Evolutionary conservation across 129 eudicot genomes (phyloP), one percentile per base, ranked within the genome.

Genomic region (Silybum marianum): DNA sequence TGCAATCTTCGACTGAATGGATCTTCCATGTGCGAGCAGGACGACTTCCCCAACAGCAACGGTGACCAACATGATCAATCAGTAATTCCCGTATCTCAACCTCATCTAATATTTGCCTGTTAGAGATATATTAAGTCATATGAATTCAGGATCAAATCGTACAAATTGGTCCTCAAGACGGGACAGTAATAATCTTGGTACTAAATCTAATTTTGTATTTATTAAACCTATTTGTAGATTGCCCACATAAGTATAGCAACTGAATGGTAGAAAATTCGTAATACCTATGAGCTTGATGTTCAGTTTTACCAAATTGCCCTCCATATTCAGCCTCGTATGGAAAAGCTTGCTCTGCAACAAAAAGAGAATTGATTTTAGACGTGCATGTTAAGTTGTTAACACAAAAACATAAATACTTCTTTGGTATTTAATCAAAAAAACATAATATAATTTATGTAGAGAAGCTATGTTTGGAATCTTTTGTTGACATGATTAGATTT

Each of bases 1-100:
- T 95, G 92, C 99, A 93, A 88, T 95, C 98, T 78, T 95, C 99
- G 40, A 95, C 93, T 0, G 94, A 88, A 44, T 88, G 92, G 48
- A 95, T 93, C 80, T 90, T 85, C 99, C 99, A 95, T n/a, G 93
- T 86, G 74, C 99, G 96, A 51, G 99, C 99, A 36, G 99, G 99
- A 69, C 97, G 91, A 83, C 98, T 95, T 73, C 97, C 99, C 99
- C 99, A 95, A 85, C 99, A 95, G 82, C 98, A 95, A 69, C 95
- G 97, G 84, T 95, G 99, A 70, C 99, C 99, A 78, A 95, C 98
- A 84, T 93, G 97, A 82, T 95, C 99, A 69, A 92, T 82, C 22
- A 95, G 98, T 44, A 95, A 68, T 78, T 95, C 99, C 14, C 99
- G 93, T 65, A 95, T 91, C 83, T 95, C 99, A 32, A 93, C 93